Evolutionary conservation across 768 basidiomycete genomes (phyloP).

Genomic region (Podaxis sp.): DNA sequence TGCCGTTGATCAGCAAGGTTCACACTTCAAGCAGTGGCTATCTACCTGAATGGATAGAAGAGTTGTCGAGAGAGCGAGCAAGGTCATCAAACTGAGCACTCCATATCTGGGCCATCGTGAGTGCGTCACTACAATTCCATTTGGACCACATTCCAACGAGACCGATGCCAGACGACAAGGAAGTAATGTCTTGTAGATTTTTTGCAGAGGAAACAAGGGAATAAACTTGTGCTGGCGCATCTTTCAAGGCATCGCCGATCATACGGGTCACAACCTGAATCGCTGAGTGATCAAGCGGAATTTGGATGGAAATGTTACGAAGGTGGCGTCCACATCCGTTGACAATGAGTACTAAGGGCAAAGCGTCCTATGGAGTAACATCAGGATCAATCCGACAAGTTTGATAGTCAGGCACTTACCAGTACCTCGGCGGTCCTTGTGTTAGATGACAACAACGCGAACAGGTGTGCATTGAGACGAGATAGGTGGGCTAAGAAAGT

Average conservation of each 20-base stretch:
- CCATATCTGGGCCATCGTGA: slow-evolving; percentile 13
- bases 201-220: slow-evolving; percentile 30
- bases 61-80: slow-evolving; percentile 20
- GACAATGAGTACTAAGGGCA: slow-evolving; percentile 37
- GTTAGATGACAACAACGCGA: not conserved
- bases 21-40: not conserved
- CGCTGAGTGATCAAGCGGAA: slow-evolving; percentile 21
- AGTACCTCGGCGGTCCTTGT: not conserved
- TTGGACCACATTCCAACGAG: slow-evolving; percentile 70
- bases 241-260: slow-evolving; percentile 33
- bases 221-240: slow-evolving; percentile 31
- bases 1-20: not conserved
- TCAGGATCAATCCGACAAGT: not conserved
- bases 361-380: slow-evolving; percentile 17
- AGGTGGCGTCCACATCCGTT: slow-evolving; percentile 33
- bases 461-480: slow-evolving; percentile 2
- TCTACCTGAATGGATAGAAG: slow-evolving; percentile 19
- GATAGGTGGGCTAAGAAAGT: slow-evolving; percentile 1
- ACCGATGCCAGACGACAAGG: slow-evolving; percentile 69
- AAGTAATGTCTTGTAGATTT: slow-evolving; percentile 46
- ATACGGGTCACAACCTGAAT: slow-evolving; percentile 10
- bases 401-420: not conserved
- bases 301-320: slow-evolving; percentile 57
- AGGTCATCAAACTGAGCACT: slow-evolving; percentile 23
- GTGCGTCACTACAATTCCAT: slow-evolving; percentile 30